A percentile compares a stretch with the other conserved stretches of the same genome.
These are phyloP conservation scores for Chaetomium sp. DNA, from an alignment of 2,329 filamentous ascomycete genomes.

Conservation along the genomic window DNA sequence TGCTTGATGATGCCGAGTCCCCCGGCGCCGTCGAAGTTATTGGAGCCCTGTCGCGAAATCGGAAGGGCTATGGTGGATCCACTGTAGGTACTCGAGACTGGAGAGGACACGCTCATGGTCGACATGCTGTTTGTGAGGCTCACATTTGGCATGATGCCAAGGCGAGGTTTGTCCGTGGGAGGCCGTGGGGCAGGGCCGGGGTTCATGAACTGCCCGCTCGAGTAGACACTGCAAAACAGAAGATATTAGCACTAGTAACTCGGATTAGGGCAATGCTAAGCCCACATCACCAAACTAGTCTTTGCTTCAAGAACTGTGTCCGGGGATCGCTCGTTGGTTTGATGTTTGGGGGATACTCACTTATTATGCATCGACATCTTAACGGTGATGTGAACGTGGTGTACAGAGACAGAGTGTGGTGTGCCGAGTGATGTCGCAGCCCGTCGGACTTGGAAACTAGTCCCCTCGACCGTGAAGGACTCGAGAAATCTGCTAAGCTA, in stretches of 20 bases:
- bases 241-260: constrained; percentile 24
- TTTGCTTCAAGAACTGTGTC: background rate
- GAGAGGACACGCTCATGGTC: constrained; percentile 70
- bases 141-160: constrained; percentile 75
- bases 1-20: constrained; percentile 77
- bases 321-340: background rate
- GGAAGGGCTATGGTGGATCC: constrained; percentile 73
- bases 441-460: background rate
- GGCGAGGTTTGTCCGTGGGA: constrained; percentile 78
- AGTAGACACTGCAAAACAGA: constrained; percentile 52
- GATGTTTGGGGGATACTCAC: constrained; percentile 33
- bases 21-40: constrained; percentile 61
- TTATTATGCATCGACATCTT: constrained; percentile 43
- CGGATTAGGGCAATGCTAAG: background rate
- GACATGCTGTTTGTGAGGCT: constrained; percentile 68
- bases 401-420: background rate
- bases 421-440: background rate
- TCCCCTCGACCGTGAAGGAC: too few species aligned
- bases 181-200: constrained; percentile 91
- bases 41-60: constrained; percentile 63
- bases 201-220: constrained; percentile 83
- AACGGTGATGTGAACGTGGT: constrained; percentile 22
- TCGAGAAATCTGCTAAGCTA: background rate
- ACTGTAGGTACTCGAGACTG: constrained; percentile 61
- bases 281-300: background rate